Percentiles rank a stretch among this genome's conserved stretches.
Evolutionary conservation across 2,329 filamentous ascomycete species (phyloP).

Genomic region (Aspergillus hiratsukae): DNA sequence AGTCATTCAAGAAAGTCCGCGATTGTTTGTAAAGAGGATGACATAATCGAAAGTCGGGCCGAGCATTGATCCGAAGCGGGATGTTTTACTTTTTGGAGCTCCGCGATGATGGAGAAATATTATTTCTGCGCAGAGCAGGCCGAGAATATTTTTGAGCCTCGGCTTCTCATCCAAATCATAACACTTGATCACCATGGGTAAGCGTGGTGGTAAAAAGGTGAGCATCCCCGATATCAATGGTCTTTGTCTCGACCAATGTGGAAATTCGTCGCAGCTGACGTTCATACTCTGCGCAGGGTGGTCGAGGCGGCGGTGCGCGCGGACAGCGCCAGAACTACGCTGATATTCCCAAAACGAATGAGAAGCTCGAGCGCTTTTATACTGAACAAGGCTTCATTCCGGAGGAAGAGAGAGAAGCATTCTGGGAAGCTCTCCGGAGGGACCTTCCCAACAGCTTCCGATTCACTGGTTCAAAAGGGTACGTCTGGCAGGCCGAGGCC

Average conservation of each 20-base stretch:
- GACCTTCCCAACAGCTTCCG: slow-evolving; percentile 96
- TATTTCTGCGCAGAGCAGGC: background rate
- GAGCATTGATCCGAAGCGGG: background rate
- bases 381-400: slow-evolving; percentile 69
- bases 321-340: slow-evolving; percentile 47
- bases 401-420: slow-evolving; percentile 71
- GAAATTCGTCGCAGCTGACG: slow-evolving; percentile 11
- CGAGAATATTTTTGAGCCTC: background rate
- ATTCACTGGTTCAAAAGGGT: slow-evolving; percentile 93
- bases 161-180: background rate
- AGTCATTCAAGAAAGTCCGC: too few relatives aligned
- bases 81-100: background rate
- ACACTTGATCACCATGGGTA: slow-evolving; percentile 19
- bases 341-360: slow-evolving; percentile 72
- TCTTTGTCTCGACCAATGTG: background rate
- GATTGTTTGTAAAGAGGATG: background rate
- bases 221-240: background rate
- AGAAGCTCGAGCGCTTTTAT: slow-evolving; percentile 83
- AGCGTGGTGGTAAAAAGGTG: slow-evolving; percentile 27
- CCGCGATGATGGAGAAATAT: background rate
- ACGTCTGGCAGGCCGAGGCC: slow-evolving; percentile 24
- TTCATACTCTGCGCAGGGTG: slow-evolving; percentile 33
- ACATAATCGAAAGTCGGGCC: background rate
- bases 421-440: slow-evolving; percentile 77
- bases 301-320: slow-evolving; percentile 40